phyloP scores from a whole-genome alignment of 2,329 filamentous ascomycete species.

The Stylonectria norvegica region DNA sequence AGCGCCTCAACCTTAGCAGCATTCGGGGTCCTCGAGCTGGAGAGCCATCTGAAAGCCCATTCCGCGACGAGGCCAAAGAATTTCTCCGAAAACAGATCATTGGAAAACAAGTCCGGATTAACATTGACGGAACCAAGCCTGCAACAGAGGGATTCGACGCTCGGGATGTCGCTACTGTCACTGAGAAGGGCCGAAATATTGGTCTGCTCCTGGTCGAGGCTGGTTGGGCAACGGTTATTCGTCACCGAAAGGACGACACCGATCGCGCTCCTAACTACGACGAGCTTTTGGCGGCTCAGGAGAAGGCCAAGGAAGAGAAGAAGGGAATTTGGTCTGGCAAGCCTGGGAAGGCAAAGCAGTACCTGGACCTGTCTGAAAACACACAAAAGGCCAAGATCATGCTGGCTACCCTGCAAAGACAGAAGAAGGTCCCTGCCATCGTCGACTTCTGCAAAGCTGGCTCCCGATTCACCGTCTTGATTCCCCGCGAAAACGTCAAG shows the following conservation, averaged over 20 bases:
- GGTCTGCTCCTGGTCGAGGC: constrained; percentile 83
- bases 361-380: constrained; percentile 86
- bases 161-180: constrained; percentile 88
- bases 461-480: constrained; percentile 85
- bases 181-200: constrained; percentile 80
- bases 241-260: constrained; percentile 90
- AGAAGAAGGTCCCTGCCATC: constrained; percentile 87
- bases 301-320: constrained; percentile 77
- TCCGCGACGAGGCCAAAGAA: constrained; percentile 91
- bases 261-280: constrained; percentile 95
- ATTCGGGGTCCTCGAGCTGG: constrained; percentile 87
- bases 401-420: constrained; percentile 78
- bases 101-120: constrained; percentile 89
- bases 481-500: constrained; percentile 91
- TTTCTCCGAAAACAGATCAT: constrained; percentile 91
- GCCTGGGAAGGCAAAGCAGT: constrained; percentile 75
- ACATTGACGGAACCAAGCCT: constrained; percentile 85
- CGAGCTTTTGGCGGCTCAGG: constrained; percentile 75
- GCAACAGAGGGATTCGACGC: constrained; percentile 89
- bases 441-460: constrained; percentile 99
- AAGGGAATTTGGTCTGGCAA: constrained; percentile 97
- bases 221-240: constrained; percentile 89
- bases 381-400: constrained; percentile 95
- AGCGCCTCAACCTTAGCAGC: constrained; percentile 88
- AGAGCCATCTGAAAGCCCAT: constrained; percentile 83